These are phyloP conservation scores for Nepenthes gracilis DNA, from an alignment of 148 eudicot species.

Conservation along the genomic window DNA sequence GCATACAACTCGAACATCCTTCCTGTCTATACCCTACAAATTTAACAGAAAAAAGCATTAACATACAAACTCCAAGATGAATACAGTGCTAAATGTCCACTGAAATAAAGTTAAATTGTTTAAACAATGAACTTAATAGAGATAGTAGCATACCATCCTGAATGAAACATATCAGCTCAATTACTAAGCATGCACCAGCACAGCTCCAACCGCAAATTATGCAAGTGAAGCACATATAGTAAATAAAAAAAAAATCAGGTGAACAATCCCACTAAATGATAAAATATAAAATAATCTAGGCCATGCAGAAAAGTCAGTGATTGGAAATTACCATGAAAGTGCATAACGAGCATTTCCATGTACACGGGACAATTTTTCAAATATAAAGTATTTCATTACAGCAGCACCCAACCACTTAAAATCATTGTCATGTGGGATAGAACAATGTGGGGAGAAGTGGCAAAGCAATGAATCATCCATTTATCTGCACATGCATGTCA, in stretches of 20 bases:
- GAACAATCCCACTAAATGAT: not conserved
- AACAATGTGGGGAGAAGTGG: too few relatives aligned
- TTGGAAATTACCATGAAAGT: too few relatives aligned
- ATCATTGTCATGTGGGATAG: too few relatives aligned
- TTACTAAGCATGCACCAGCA: slow-evolving; percentile 18
- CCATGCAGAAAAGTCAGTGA: not conserved
- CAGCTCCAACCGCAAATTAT: slow-evolving; percentile 31
- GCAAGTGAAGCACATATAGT: slow-evolving; percentile 4
- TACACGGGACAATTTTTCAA: too few relatives aligned
- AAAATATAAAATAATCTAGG: not conserved
- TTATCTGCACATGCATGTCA: too few relatives aligned
- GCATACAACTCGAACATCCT: slow-evolving; percentile 87
- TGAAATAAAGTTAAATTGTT: not conserved
- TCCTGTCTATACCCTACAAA: slow-evolving; percentile 82
- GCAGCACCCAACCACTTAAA: too few relatives aligned
- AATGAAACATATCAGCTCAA: slow-evolving; percentile 20
- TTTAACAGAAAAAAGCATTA: not conserved
- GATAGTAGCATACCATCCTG: slow-evolving; percentile 73
- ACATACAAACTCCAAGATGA: not conserved
- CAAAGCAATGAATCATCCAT: too few relatives aligned
- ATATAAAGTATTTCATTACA: too few relatives aligned
- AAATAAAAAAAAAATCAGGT: not conserved
- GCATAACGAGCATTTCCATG: too few relatives aligned
- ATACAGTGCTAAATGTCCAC: slow-evolving; percentile 3
- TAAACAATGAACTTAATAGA: not conserved